Conservation (phyloP, 169 alveolate species). For the Plasmodium coatneyi region DNA sequence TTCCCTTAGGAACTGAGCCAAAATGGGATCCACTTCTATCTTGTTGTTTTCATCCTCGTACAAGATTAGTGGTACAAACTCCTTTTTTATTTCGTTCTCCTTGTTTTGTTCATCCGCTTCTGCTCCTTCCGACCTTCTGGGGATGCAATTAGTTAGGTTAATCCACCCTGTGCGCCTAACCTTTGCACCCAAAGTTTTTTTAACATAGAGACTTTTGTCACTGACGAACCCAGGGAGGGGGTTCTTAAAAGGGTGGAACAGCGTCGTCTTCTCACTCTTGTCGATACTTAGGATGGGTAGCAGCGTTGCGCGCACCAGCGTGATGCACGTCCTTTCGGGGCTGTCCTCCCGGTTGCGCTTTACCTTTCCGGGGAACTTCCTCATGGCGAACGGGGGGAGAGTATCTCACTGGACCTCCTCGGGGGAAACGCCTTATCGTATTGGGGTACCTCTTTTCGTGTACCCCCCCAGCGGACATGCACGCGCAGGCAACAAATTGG, state of each 20-base stretch:
- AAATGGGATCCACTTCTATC: slow-evolving; percentile 79
- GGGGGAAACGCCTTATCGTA: neutral
- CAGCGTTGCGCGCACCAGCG: slow-evolving; percentile 61
- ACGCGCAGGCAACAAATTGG: neutral
- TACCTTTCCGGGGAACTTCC: slow-evolving; percentile 11
- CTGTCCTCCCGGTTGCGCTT: slow-evolving; percentile 27
- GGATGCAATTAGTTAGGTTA: slow-evolving; percentile 19
- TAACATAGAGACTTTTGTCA: slow-evolving; percentile 9
- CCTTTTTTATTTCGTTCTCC: slow-evolving; percentile 9
- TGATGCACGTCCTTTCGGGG: slow-evolving; percentile 33
- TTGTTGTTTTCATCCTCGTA: slow-evolving; percentile 51
- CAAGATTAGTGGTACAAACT: slow-evolving; percentile 32
- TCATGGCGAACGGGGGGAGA: slow-evolving; percentile 9
- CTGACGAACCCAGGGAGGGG: slow-evolving; percentile 73
- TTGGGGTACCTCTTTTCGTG: neutral
- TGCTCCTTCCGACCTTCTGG: slow-evolving; percentile 57
- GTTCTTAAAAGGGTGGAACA: slow-evolving; percentile 44
- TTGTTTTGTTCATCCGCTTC: slow-evolving; percentile 1
- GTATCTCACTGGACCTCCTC: neutral
- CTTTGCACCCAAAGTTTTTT: slow-evolving; percentile 58
- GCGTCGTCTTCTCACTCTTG: slow-evolving; percentile 60
- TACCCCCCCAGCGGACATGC: neutral
- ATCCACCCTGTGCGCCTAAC: slow-evolving; percentile 61
- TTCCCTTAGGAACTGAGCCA: slow-evolving; percentile 84
- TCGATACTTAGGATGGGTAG: slow-evolving; percentile 58